Conservation (phyloP, 2,329 filamentous ascomycete genomes). For the Aphanocladium album region DNA sequence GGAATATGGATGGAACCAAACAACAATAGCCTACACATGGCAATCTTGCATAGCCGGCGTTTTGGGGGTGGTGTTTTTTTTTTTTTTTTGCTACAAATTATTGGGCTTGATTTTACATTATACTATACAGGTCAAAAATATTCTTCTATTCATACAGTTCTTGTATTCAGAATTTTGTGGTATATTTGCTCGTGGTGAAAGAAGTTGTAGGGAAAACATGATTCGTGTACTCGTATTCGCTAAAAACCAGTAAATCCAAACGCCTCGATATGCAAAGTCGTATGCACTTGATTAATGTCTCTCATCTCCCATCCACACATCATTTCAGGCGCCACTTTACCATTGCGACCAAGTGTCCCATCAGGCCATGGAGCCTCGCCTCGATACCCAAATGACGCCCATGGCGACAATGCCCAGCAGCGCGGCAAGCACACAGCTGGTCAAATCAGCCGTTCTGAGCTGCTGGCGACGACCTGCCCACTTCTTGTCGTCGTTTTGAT, state of each 20-base stretch:
- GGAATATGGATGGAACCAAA: not conserved
- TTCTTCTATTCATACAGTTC: not conserved
- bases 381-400: not conserved
- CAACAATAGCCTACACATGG: not conserved
- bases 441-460: not conserved
- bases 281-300: not conserved
- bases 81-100: not conserved
- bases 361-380: not conserved
- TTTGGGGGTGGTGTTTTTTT: not conserved
- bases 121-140: not conserved
- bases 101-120: not conserved
- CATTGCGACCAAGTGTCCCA: no score
- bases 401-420: not conserved
- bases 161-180: not conserved
- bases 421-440: not conserved
- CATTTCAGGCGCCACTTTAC: not conserved
- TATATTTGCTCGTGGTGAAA: not conserved
- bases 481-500: not conserved
- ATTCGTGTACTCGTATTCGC: not conserved
- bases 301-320: not conserved
- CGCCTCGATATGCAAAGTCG: not conserved
- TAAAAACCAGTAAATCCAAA: not conserved
- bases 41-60: constrained; percentile 11
- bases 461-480: not conserved
- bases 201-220: not conserved